phyloP scores from a whole-genome alignment of 495 filamentous ascomycete species.

The Melanomma pulvis-pyrius region DNA sequence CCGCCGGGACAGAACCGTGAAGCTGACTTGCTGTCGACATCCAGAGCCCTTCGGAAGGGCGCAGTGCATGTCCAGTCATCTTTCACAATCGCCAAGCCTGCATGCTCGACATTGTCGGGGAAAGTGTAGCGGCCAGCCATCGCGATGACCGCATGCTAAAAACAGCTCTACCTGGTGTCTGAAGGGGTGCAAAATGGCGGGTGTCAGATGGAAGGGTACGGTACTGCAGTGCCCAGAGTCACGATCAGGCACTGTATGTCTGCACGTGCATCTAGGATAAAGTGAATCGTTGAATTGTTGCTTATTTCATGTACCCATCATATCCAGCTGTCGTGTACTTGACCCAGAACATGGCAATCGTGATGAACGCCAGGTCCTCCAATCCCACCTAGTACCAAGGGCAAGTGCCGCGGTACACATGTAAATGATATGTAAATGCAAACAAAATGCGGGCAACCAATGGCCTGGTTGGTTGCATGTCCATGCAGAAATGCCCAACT shows the following conservation, averaged over 20 bases:
- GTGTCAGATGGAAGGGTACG: no score
- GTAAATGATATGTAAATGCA: neutral
- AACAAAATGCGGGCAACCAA: neutral
- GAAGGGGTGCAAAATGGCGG: no score
- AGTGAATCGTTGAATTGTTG: neutral
- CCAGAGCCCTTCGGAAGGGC: neutral
- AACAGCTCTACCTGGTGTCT: no score
- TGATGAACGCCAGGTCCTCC: neutral
- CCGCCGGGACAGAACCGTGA: neutral
- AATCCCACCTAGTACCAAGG: neutral
- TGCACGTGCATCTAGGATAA: neutral
- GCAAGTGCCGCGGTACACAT: neutral
- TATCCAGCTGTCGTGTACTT: neutral
- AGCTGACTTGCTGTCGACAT: neutral
- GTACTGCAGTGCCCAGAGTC: no score
- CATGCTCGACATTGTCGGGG: neutral
- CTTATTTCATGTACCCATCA: neutral
- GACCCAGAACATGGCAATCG: neutral
- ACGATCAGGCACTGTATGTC: no score
- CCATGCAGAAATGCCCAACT: conserved; percentile 34
- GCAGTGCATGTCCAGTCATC: neutral
- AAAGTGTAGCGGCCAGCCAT: no score
- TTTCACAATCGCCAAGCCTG: neutral
- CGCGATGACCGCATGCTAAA: no score
- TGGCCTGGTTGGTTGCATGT: neutral